Percentiles rank a stretch among this genome's conserved stretches.
Evolutionary conservation across 1,139 yeast genomes (phyloP).

Genomic region (Kodamaea arcana): DNA sequence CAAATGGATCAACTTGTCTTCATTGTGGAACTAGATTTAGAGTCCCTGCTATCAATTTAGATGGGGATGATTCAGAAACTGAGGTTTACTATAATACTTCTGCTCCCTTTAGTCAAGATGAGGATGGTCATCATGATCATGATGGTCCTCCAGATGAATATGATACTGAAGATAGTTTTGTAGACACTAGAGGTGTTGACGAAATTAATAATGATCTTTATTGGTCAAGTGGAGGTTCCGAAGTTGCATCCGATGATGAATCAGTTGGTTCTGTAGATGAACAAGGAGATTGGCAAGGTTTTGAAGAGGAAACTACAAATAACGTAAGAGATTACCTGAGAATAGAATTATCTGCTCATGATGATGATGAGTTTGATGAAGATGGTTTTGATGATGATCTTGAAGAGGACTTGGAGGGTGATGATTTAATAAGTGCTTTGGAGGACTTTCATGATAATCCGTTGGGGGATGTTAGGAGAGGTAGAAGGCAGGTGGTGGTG

Average conservation of each 20-base stretch:
- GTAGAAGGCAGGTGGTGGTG: conserved; percentile 7
- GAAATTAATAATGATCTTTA: conserved; percentile 10
- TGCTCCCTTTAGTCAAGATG: conserved; percentile 12
- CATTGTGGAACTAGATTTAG: conserved; percentile 50
- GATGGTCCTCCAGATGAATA: conserved; percentile 13
- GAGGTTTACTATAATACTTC: conserved; percentile 26
- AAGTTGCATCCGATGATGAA: neutral
- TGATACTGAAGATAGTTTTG: conserved; percentile 23
- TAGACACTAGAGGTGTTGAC: conserved; percentile 16
- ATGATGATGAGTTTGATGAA: neutral
- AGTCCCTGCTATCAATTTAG: conserved; percentile 11
- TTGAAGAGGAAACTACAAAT: conserved; percentile 6
- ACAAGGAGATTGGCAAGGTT: conserved; percentile 12
- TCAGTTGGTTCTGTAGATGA: neutral
- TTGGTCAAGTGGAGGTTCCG: conserved; percentile 2
- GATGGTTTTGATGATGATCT: neutral
- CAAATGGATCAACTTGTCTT: conserved; percentile 51
- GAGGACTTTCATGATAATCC: conserved; percentile 16
- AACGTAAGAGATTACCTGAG: conserved; percentile 1
- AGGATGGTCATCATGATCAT: conserved; percentile 20
- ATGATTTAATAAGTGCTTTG: conserved; percentile 14
- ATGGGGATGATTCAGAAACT: conserved; percentile 14
- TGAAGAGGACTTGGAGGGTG: conserved; percentile 3
- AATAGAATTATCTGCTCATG: conserved; percentile 4
- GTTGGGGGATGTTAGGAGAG: conserved; percentile 7